Conservation (phyloP, 352 stramenopile species). For the Globisporangium irregulare region DNA sequence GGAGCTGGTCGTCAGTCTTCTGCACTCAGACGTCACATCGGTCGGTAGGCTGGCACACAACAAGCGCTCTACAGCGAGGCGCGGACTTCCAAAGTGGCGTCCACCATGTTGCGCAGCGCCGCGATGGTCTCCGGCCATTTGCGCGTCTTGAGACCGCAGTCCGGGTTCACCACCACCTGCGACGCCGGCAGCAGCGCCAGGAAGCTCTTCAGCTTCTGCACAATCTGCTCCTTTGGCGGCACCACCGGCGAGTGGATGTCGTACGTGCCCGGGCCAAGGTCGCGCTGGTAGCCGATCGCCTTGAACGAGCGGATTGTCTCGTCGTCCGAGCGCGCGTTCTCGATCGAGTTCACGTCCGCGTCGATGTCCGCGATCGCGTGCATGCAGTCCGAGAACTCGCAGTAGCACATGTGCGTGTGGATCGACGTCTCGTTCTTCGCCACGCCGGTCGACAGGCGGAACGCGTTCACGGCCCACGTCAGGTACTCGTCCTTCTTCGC, state of each 20-base stretch:
- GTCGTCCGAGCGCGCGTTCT: conserved; percentile 90
- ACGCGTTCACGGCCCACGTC: conserved; percentile 78
- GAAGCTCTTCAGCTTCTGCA: conserved; percentile 87
- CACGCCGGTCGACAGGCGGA: conserved; percentile 85
- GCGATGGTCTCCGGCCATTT: conserved; percentile 91
- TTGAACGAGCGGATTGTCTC: conserved; percentile 90
- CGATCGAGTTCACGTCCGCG: conserved; percentile 94
- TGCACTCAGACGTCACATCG: neutral
- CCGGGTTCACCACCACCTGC: conserved; percentile 89
- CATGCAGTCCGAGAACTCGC: conserved; percentile 94
- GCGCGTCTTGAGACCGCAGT: conserved; percentile 93
- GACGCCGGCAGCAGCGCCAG: conserved; percentile 70
- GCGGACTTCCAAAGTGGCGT: conserved; percentile 71
- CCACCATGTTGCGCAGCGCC: conserved; percentile 88
- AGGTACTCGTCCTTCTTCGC: conserved; percentile 84
- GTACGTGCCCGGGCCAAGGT: conserved; percentile 90
- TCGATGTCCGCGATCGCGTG: conserved; percentile 91
- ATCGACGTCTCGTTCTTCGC: conserved; percentile 90
- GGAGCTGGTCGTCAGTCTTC: neutral
- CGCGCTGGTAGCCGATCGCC: conserved; percentile 87
- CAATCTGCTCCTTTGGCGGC: conserved; percentile 84
- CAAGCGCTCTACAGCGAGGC: conserved; percentile 42
- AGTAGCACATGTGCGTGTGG: conserved; percentile 97
- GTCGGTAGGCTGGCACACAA: neutral
- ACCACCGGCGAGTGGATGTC: conserved; percentile 94